phyloP scores from a whole-genome alignment of 2,329 filamentous ascomycete species.

The Colletotrichum limetticola region DNA sequence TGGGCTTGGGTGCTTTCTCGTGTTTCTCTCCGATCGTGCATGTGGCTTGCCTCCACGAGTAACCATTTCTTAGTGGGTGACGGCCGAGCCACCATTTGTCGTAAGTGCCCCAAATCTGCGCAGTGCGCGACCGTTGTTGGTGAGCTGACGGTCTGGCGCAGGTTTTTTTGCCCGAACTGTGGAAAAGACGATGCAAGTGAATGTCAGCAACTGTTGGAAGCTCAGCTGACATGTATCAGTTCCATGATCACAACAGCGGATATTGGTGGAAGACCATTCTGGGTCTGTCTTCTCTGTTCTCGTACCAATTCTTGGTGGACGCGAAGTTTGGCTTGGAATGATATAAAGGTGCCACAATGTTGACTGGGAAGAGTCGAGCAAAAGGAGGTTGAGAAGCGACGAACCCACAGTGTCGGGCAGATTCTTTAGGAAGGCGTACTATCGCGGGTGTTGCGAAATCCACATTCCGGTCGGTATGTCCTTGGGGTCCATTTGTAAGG shows the following conservation, averaged over 20 bases:
- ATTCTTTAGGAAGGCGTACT: constrained; percentile 7
- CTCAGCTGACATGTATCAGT: not conserved
- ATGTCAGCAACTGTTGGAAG: not conserved
- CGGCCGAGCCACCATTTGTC: constrained; percentile 32
- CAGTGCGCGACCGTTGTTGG: not conserved
- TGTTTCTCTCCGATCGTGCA: constrained; percentile 21
- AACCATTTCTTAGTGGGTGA: constrained; percentile 18
- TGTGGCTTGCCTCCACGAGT: constrained; percentile 11
- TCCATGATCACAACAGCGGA: not conserved
- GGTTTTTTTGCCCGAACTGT: not conserved
- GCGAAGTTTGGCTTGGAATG: not conserved
- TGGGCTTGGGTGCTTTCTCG: constrained; percentile 9
- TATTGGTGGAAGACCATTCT: not conserved
- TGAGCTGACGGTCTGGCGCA: constrained; percentile 11
- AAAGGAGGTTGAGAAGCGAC: constrained; percentile 8
- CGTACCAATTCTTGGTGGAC: not conserved
- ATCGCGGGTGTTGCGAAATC: constrained; percentile 13
- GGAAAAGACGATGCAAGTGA: not conserved
- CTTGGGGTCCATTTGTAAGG: constrained; percentile 1
- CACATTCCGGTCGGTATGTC: constrained; percentile 26
- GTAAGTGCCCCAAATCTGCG: constrained; percentile 29
- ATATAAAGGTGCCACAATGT: not conserved
- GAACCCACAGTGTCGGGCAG: constrained; percentile 3
- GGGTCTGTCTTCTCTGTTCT: not conserved
- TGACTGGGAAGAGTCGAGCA: not conserved